Conservation (phyloP, 163 green algal genomes). For the Chloroidium sp. region DNA sequence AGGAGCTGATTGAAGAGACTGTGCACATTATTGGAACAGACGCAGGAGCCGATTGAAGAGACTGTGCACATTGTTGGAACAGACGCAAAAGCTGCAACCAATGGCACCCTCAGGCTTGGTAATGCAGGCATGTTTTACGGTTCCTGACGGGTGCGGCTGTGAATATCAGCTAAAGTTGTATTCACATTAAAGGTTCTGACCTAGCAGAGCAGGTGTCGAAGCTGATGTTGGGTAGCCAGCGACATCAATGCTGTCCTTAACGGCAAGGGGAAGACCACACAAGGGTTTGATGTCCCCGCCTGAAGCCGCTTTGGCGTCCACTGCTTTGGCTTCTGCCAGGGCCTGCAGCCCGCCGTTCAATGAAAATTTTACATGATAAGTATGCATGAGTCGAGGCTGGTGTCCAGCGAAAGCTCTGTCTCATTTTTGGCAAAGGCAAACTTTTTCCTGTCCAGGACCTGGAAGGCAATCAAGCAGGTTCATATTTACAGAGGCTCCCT, state of each 20-base stretch:
- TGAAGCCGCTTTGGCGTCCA: slow-evolving; percentile 11
- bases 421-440: neutral
- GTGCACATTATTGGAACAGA: too few relatives aligned
- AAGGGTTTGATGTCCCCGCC: slow-evolving; percentile 5
- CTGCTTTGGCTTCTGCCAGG: slow-evolving; percentile 4
- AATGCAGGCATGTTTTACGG: too few relatives aligned
- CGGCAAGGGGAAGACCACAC: slow-evolving; percentile 13
- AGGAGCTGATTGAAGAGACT: too few relatives aligned
- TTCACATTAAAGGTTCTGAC: too few relatives aligned
- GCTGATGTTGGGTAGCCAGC: neutral
- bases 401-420: neutral
- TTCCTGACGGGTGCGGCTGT: too few relatives aligned
- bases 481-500: neutral
- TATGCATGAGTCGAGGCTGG: neutral
- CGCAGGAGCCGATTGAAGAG: too few relatives aligned
- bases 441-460: neutral
- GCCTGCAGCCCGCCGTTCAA: slow-evolving; percentile 4
- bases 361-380: neutral
- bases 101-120: too few relatives aligned
- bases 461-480: neutral
- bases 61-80: too few relatives aligned
- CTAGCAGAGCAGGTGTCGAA: too few relatives aligned
- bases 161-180: too few relatives aligned
- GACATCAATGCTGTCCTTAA: slow-evolving; percentile 15
- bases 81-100: too few relatives aligned